A percentile compares a stretch with the other conserved stretches of the same genome.
These are phyloP conservation scores for Hanseniaspora valbyensis DNA, from an alignment of 805 yeast genomes.

Conservation along the genomic window DNA sequence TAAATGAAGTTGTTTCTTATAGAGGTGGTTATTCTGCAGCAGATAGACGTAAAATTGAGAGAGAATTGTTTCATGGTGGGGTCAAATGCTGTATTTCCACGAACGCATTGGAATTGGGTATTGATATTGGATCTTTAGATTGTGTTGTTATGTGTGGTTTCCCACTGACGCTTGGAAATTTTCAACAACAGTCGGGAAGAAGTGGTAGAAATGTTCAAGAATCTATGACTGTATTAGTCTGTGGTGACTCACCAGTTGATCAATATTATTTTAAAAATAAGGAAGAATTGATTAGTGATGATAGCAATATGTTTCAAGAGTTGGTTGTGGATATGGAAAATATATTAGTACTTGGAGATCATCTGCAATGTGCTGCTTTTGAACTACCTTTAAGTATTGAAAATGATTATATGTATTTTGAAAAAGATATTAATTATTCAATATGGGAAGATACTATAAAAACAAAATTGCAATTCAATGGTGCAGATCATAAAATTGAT, in stretches of 20 bases:
- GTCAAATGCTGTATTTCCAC: conserved; percentile 84
- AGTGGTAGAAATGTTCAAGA: conserved; percentile 86
- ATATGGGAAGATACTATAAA: conserved; percentile 29
- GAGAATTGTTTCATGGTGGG: conserved; percentile 79
- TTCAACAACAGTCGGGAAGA: conserved; percentile 93
- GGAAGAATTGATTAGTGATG: conserved; percentile 24
- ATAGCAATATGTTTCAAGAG: conserved; percentile 51
- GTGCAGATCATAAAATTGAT: conserved; percentile 28
- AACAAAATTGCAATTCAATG: conserved; percentile 32
- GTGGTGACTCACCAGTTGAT: conserved; percentile 74
- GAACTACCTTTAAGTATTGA: conserved; percentile 56
- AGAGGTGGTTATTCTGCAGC: conserved; percentile 87
- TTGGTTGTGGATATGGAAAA: conserved; percentile 52
- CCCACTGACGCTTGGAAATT: conserved; percentile 73
- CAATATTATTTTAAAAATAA: conserved; percentile 63
- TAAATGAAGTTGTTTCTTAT: conserved; percentile 74
- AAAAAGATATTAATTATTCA: conserved; percentile 19
- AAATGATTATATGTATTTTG: conserved; percentile 48
- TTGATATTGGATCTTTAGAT: conserved; percentile 86
- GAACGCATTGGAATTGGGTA: conserved; percentile 89
- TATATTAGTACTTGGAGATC: conserved; percentile 58
- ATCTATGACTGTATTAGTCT: conserved; percentile 74
- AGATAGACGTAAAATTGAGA: conserved; percentile 80
- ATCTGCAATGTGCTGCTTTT: conserved; percentile 88
- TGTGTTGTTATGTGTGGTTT: conserved; percentile 89